Evolutionary conservation across 1,284 basidiomycete genomes (phyloP), one percentile per base, ranked within the genome.

Genomic region (Trichosporon asahii): DNA sequence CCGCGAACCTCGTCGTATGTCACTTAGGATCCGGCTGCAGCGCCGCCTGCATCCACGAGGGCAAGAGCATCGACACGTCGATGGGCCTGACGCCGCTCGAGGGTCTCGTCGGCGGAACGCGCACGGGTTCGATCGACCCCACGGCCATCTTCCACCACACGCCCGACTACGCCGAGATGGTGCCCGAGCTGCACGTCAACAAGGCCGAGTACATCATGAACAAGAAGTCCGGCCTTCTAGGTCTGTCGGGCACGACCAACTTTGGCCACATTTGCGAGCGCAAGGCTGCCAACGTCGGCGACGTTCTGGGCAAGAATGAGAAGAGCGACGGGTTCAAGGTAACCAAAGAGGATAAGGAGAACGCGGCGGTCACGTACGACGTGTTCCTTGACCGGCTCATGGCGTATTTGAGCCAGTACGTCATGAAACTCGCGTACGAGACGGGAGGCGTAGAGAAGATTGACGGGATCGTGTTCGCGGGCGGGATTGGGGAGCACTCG

Each of bases 11-110:
- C 63, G 91, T 95, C 72, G 86, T 92, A 3, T 85, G 92, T 53
- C 93, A 95, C 80, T 88, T 95, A 66, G 93, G 93, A 1, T 92
- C 91, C 14, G 93, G 93, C 18, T 93, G 92, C 1, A 92, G 90
- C n/a, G 88, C 79, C n/a, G 79, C 77, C 53, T 82, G 82, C 25
- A 90, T 95, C 79, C 86, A 87, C 65, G 79, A 85, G 49, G 93
- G 93, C 23, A 84, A 88, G 72, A 91, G 90, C 23, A 85, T 90
- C 71, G 92, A 95, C 80, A 94, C 92, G 0, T 79, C 74, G 49
- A 83, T 82, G 81, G 81, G 83, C 15, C 72, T 84, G 46, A 83
- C 83, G 0, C 83, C 83, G 1, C 74, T 84, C 3, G 76, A 81
- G 77, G 85, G 93, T 2, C 85, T 95, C 0, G 91, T 93, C 1